phyloP scores from a whole-genome alignment of 495 filamentous ascomycete species.

The Tirmania nivea region DNA sequence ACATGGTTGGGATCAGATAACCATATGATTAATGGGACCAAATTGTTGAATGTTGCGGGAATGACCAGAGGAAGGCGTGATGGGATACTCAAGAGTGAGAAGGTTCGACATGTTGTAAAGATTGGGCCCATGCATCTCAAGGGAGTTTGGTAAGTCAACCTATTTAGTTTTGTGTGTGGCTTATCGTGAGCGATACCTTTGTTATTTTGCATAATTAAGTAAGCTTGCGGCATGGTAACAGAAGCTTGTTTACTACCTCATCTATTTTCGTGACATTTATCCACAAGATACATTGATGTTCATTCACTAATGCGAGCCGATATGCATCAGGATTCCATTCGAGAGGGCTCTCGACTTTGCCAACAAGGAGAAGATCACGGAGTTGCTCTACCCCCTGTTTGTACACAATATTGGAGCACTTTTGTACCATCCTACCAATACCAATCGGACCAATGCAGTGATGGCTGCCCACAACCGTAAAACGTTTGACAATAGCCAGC shows the following conservation, averaged over 20 bases:
- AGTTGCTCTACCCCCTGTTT: slow-evolving; percentile 83
- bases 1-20: slow-evolving; percentile 44
- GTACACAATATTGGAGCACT: slow-evolving; percentile 92
- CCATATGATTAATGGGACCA: slow-evolving; percentile 98
- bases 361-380: slow-evolving; percentile 98
- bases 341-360: slow-evolving; percentile 92
- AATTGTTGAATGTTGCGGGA: slow-evolving; percentile 86
- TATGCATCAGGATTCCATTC: slow-evolving; percentile 64
- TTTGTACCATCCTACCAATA: slow-evolving; percentile 83
- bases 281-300: slow-evolving; percentile 5
- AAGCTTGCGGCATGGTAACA: not conserved
- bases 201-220: not conserved
- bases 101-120: slow-evolving; percentile 89
- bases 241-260: not conserved
- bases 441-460: slow-evolving; percentile 55
- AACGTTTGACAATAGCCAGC: slow-evolving; percentile 12
- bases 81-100: slow-evolving; percentile 95
- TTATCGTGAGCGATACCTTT: not conserved
- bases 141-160: slow-evolving; percentile 68
- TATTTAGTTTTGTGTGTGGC: not conserved
- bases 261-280: slow-evolving; percentile 3
- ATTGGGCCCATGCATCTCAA: slow-evolving; percentile 98
- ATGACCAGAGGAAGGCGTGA: slow-evolving; percentile 94
- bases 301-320: too few species aligned
- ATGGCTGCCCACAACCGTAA: slow-evolving; percentile 71